Base-by-base conservation (phyloP, 1,284 basidiomycete species). In the Athelia sp. region DNA sequence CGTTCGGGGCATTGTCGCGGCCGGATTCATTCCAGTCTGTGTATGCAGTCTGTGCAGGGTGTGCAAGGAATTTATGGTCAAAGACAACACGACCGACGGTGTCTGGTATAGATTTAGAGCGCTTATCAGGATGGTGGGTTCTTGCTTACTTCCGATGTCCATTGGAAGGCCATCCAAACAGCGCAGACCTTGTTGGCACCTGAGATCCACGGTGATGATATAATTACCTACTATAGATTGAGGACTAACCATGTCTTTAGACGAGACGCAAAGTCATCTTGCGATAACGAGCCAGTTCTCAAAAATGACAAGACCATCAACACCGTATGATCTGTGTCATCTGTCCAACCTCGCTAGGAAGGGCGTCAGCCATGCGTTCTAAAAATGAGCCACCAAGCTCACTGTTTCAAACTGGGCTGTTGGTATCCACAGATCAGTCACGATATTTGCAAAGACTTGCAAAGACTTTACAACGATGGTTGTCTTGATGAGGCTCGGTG, bases 271-370 rank as follows among this genome's bases (percentile, higher is more conserved):
- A 59, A 54, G 45, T 56, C 56, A 14, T 43, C 44, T 2, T 54
- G 56, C 8, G 50, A 51, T 9, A 59, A 35, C 36, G 51, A 47
- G 22, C 56, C 45, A 10, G 48, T 35, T 11, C 58, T 51, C 34
- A 59, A 36, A 45, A 51, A 57, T 9, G 58, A 59, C 3, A 59
- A 50, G 24, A 59, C 44, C 18, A 59, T 54, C 18, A 59, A 29
- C 17, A 59, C 43, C 0, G 56, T 49, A 45, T 59, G 58, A 46
- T 59, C 58, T 9, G 58, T 58, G 43, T 59, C 58, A 36, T 59
- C 58, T 23, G 58, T 59, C 58, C 56, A 59, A n/a, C 56, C 58
- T 13, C 58, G 40, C 56, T 59, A 24, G 3, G n/a, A 10, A 3
- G 32, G 2, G 9, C 4, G 31, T 38, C n/a, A 45, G 22, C 14